Percentiles rank a stretch among this genome's conserved stretches.
Conservation (phyloP, 495 filamentous ascomycete genomes). For the Aspergillus taichungensis region DNA sequence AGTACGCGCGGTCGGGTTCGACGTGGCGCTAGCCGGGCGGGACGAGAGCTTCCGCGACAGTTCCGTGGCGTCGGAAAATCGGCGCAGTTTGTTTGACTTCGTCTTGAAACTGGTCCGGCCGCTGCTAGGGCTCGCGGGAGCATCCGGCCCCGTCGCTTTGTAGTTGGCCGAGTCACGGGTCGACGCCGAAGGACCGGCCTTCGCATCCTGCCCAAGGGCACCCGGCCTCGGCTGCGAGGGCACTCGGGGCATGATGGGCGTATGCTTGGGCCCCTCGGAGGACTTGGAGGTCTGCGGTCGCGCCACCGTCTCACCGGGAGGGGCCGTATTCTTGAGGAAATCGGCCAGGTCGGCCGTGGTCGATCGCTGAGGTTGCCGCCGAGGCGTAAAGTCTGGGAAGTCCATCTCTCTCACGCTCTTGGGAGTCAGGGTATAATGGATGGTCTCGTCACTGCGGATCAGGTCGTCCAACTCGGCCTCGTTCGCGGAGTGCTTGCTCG, state of each 20-base stretch:
- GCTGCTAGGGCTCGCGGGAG: slow-evolving; percentile 1
- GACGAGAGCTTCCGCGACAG: slow-evolving; percentile 10
- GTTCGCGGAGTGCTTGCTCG: slow-evolving; percentile 32
- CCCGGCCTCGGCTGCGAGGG: slow-evolving; percentile 20
- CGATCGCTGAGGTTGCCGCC: slow-evolving; percentile 24
- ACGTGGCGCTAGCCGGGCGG: slow-evolving; percentile 13
- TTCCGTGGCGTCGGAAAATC: slow-evolving; percentile 13
- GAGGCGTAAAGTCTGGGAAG: slow-evolving; percentile 28
- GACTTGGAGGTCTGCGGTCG: slow-evolving; percentile 17
- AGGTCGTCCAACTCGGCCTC: slow-evolving; percentile 71
- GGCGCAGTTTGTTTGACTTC: slow-evolving; percentile 2
- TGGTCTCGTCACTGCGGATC: slow-evolving; percentile 82
- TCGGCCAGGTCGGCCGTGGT: slow-evolving; percentile 29
- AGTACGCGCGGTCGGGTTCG: slow-evolving; percentile 6
- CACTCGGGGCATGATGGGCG: slow-evolving; percentile 21
- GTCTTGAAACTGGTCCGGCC: not conserved
- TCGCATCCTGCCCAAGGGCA: not conserved
- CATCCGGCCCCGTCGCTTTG: slow-evolving; percentile 49
- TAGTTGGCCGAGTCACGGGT: slow-evolving; percentile 78
- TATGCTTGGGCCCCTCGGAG: slow-evolving; percentile 17
- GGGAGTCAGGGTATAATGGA: slow-evolving; percentile 89
- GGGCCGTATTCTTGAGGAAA: slow-evolving; percentile 28
- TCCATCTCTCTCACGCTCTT: slow-evolving; percentile 81
- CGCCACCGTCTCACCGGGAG: slow-evolving; percentile 18
- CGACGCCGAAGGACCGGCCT: slow-evolving; percentile 33